Conservation (phyloP, 176 grass and related monocot species). For the Eleusine coracana region DNA sequence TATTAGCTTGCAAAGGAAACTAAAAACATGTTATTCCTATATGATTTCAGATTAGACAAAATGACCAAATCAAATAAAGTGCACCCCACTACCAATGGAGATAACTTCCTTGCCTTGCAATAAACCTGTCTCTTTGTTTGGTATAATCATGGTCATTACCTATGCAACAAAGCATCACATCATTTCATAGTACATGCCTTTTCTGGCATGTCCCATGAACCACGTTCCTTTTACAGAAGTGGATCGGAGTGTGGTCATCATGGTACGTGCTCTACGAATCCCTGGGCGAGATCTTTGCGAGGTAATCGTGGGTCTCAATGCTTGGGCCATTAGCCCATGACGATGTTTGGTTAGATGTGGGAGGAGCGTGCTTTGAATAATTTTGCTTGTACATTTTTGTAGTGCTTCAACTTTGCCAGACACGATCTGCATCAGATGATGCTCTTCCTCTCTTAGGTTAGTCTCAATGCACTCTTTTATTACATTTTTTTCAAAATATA, state of each 20-base stretch:
- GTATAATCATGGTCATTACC: constrained; percentile 31
- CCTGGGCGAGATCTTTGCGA: background rate
- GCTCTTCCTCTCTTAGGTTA: too few relatives aligned
- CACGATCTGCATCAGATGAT: background rate
- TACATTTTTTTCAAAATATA: too few relatives aligned
- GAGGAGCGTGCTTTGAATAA: constrained; percentile 25
- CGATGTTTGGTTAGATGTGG: constrained; percentile 31
- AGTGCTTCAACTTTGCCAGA: constrained; percentile 21
- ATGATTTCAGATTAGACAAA: background rate
- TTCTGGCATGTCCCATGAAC: constrained; percentile 38
- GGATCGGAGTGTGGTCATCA: constrained; percentile 3
- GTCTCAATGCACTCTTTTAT: too few relatives aligned
- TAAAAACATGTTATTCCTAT: background rate
- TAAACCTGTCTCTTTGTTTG: constrained; percentile 14
- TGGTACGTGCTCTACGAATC: constrained; percentile 22
- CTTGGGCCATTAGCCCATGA: constrained; percentile 3
- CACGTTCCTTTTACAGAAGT: background rate
- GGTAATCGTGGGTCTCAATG: constrained; percentile 9
- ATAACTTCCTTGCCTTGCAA: constrained; percentile 27
- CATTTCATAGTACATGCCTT: constrained; percentile 42
- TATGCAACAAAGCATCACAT: constrained; percentile 3
- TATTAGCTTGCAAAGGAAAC: background rate
- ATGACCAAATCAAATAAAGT: background rate
- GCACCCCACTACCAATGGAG: constrained; percentile 10
- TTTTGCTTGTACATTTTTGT: constrained; percentile 13